These are phyloP conservation scores for Knufia petricola DNA, from an alignment of 2,329 filamentous ascomycete genomes.

Conservation along the genomic window DNA sequence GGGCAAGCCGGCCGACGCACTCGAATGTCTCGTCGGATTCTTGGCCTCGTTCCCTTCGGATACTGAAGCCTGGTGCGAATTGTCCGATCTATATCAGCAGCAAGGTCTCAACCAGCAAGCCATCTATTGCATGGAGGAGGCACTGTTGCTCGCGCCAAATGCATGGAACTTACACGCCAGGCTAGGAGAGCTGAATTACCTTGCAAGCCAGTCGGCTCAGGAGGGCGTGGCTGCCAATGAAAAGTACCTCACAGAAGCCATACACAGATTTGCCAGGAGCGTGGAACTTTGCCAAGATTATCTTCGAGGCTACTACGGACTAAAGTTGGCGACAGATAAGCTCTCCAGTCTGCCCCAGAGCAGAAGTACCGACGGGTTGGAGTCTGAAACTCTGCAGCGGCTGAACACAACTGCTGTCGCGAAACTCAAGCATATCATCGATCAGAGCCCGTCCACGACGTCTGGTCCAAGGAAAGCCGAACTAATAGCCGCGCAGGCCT, in stretches of 20 bases:
- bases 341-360: constrained; percentile 12
- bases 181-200: constrained; percentile 71
- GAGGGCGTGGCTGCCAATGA: constrained; percentile 29
- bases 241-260: constrained; percentile 56
- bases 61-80: constrained; percentile 84
- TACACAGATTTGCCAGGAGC: constrained; percentile 80
- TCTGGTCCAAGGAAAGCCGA: constrained; percentile 30
- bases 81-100: constrained; percentile 74
- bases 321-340: constrained; percentile 46
- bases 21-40: constrained; percentile 61
- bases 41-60: constrained; percentile 81
- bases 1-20: constrained; percentile 61
- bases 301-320: constrained; percentile 80
- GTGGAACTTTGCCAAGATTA: constrained; percentile 92
- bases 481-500: constrained; percentile 33
- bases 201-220: constrained; percentile 33
- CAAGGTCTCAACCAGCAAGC: constrained; percentile 74
- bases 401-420: constrained; percentile 30
- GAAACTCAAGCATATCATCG: constrained; percentile 30
- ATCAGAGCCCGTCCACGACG: constrained; percentile 26
- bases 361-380: constrained; percentile 9
- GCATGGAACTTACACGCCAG: constrained; percentile 93
- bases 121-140: constrained; percentile 82
- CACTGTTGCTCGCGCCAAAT: constrained; percentile 75
- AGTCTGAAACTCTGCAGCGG: constrained; percentile 21